phyloP scores from a whole-genome alignment of 805 yeast genomes.

The Candida dendrica region DNA sequence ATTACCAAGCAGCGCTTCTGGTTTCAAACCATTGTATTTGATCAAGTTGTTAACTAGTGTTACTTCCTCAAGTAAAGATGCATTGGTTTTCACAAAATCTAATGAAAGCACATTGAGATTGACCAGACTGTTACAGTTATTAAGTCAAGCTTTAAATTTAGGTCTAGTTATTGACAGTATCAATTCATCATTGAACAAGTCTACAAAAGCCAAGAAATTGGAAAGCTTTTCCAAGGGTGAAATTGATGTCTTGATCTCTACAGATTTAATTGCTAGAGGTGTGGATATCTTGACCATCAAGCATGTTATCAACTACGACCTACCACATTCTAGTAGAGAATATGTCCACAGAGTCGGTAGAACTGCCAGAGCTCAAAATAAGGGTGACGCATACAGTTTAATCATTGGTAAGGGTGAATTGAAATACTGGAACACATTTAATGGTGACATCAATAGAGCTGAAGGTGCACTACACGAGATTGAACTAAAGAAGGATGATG shows the following conservation, averaged over 20 bases:
- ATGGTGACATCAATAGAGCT: slow-evolving; percentile 46
- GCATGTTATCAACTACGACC: slow-evolving; percentile 81
- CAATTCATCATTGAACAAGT: slow-evolving; percentile 50
- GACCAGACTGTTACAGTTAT: slow-evolving; percentile 46
- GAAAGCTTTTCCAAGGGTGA: slow-evolving; percentile 50
- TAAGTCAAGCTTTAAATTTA: slow-evolving; percentile 23
- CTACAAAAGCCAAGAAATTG: slow-evolving; percentile 49
- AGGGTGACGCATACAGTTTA: slow-evolving; percentile 69
- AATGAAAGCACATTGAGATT: slow-evolving; percentile 86
- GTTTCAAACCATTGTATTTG: slow-evolving; percentile 69
- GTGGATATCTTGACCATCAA: slow-evolving; percentile 67
- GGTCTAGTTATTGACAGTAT: slow-evolving; percentile 34
- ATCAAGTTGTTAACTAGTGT: slow-evolving; percentile 42
- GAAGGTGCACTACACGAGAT: slow-evolving; percentile 28
- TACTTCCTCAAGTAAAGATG: slow-evolving; percentile 29
- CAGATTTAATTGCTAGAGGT: slow-evolving; percentile 96
- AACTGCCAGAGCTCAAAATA: slow-evolving; percentile 86
- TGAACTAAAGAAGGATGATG: slow-evolving; percentile 14
- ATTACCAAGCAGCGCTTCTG: slow-evolving; percentile 31
- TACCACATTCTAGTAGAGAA: slow-evolving; percentile 83
- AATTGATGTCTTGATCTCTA: slow-evolving; percentile 55
- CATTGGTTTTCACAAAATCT: slow-evolving; percentile 61
- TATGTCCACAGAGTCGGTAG: slow-evolving; percentile 96
- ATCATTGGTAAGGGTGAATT: slow-evolving; percentile 75
- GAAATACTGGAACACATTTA: slow-evolving; percentile 49